Evolutionary conservation across 2,329 filamentous ascomycete species (phyloP).

Genomic region (Coniella lustricola): DNA sequence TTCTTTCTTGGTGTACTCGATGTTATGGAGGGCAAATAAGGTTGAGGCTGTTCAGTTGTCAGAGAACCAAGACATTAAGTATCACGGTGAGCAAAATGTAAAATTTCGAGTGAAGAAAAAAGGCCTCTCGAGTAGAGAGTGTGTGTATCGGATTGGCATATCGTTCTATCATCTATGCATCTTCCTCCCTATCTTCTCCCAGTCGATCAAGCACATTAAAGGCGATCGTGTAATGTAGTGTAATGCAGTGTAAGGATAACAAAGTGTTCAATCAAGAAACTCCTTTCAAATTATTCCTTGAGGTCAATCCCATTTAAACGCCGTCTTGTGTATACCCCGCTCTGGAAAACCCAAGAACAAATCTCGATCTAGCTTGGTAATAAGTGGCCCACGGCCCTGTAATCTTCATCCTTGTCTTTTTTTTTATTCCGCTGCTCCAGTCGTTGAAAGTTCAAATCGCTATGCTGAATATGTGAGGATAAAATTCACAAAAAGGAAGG

Average conservation of each 20-base stretch:
- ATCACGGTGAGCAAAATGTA: too few relatives aligned
- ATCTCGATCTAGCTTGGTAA: neutral
- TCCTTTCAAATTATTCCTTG: neutral
- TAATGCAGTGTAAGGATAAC: slow-evolving; percentile 1
- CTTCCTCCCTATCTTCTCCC: too few relatives aligned
- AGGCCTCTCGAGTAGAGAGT: neutral
- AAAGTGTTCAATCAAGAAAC: neutral
- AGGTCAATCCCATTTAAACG: slow-evolving; percentile 7
- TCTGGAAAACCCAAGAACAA: neutral
- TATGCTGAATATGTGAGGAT: slow-evolving; percentile 13
- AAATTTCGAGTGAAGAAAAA: too few relatives aligned
- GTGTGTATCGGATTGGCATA: neutral
- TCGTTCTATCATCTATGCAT: slow-evolving; percentile 12
- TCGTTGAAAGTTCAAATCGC: slow-evolving; percentile 12
- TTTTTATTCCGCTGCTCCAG: neutral
- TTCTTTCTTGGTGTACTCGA: too few relatives aligned
- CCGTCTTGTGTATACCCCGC: slow-evolving; percentile 3
- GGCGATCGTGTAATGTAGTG: slow-evolving; percentile 8
- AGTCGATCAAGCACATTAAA: slow-evolving; percentile 2
- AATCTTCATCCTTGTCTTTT: slow-evolving; percentile 1
- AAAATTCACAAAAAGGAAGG: neutral
- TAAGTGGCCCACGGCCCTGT: neutral
- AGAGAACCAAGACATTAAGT: too few relatives aligned
- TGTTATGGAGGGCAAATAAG: too few relatives aligned
- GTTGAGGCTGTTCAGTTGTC: too few relatives aligned